Base-by-base conservation (phyloP, 2,329 filamentous ascomycete species). In the Curvularia sp. region DNA sequence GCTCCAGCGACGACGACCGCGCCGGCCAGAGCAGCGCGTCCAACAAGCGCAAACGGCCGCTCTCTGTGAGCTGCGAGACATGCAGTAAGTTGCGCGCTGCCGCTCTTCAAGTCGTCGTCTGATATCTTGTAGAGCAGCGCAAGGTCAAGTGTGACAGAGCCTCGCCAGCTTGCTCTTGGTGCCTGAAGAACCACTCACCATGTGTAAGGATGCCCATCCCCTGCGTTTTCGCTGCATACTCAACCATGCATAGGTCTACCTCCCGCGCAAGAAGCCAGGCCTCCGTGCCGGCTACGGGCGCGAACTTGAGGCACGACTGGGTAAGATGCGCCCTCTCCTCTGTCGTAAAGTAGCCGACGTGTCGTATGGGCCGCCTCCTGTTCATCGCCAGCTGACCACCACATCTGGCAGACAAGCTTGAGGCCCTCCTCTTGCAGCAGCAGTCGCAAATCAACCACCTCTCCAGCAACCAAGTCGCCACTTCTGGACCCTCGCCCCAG, bases 91-190 rank as follows among this genome's bases (percentile, higher is more conserved):
- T 13, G 31, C 38, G 31, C 15, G 33, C 31, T 20, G 44, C 30
- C n/a, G 26, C 20, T 18, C 28, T 15, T 15, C n/a, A 8, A 3
- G 18, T 6, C 18, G 30, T 15, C 30, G 13, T 31, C 44, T 48
- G 44, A 48, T 18, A n/a, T 15, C 13, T n/a, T 33, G 28, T 31
- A 55, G 51, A 93, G 78, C 88, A 90, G 76, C 83, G 91, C 80
- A 94, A 93, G 83, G 90, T 92, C 52, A 78, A 79, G 78, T 79
- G 76, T 76, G 90, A 93, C 77, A 86, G 91, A 35, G 88, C 87
- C 5, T 89, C 92, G 68, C 90, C 90, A 1, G 86, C 87, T n/a
- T 91, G 88, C 43, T 88, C 88, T 22, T 91, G 88, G 88, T 91
- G 88, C 73, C 78, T 85, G 49, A 85, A 88, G 50, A 89, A 91